Percentiles rank a stretch among this genome's conserved stretches.
Evolutionary conservation across 257 asterid species (phyloP).

Genomic region (Nicotiana sylvestris): DNA sequence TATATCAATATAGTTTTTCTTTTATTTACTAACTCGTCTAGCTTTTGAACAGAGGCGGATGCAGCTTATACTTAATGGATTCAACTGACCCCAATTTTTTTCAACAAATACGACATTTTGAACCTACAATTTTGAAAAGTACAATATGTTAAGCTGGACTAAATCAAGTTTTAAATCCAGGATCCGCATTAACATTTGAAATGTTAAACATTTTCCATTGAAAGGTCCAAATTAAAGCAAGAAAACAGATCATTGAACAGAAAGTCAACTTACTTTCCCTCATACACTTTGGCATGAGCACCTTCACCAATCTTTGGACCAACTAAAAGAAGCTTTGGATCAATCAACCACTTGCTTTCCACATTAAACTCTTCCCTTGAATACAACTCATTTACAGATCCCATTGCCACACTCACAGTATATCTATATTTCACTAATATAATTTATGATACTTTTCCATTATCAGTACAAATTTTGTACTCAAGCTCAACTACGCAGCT

Average conservation of each 20-base stretch:
- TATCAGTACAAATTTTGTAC: background rate
- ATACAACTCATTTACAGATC: slow-evolving; percentile 62
- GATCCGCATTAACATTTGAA: background rate
- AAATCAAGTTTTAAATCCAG: background rate
- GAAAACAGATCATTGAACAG: background rate
- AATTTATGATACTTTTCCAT: too few species aligned
- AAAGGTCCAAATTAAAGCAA: background rate
- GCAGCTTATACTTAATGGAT: background rate
- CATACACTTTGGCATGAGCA: slow-evolving; percentile 93
- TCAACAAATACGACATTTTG: background rate
- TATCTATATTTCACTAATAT: too few species aligned
- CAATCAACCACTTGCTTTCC: slow-evolving; percentile 73
- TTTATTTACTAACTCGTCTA: too few species aligned
- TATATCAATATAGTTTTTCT: too few species aligned
- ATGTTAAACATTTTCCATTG: background rate
- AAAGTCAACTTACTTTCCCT: slow-evolving; percentile 78
- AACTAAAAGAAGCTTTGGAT: slow-evolving; percentile 78
- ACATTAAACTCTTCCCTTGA: slow-evolving; percentile 54
- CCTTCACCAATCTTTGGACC: slow-evolving; percentile 98
- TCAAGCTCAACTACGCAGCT: background rate
- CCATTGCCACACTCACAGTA: slow-evolving; percentile 33
- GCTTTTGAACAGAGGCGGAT: too few species aligned
- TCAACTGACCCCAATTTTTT: too few species aligned
- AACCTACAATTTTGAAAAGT: background rate
- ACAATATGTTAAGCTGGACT: background rate